Evolutionary conservation across 1,284 basidiomycete genomes (phyloP).

Genomic region (Neonothopanus nambi): DNA sequence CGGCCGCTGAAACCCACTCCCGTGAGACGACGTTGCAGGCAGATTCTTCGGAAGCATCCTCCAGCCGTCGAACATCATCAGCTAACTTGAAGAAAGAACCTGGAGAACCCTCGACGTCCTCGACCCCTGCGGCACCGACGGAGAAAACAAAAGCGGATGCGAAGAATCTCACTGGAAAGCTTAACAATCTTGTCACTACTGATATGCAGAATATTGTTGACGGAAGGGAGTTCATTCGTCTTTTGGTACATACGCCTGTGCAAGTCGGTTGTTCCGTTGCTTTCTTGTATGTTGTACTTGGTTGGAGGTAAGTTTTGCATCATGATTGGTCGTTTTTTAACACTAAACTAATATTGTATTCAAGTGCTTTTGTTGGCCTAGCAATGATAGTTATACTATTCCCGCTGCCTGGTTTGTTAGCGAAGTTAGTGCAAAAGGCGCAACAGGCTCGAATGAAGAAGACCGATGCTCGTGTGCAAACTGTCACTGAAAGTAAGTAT

Average conservation of each 20-base stretch:
- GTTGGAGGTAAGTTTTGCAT: constrained; percentile 38
- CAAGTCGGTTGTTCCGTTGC: constrained; percentile 37
- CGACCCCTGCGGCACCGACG: not conserved
- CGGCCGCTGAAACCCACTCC: not conserved
- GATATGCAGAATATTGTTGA: constrained; percentile 25
- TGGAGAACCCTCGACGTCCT: constrained; percentile 1
- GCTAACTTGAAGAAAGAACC: constrained; percentile 21
- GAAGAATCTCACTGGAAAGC: constrained; percentile 37
- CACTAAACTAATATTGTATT: not conserved
- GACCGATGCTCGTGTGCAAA: constrained; percentile 24
- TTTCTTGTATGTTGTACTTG: constrained; percentile 47
- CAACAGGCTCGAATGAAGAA: constrained; percentile 23
- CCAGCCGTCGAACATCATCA: constrained; percentile 29
- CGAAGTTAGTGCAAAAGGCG: constrained; percentile 20
- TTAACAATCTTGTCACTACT: constrained; percentile 37
- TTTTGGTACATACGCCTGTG: constrained; percentile 22
- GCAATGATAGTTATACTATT: constrained; percentile 46
- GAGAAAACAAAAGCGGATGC: constrained; percentile 8
- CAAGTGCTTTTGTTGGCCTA: constrained; percentile 53
- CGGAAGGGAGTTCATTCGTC: constrained; percentile 21
- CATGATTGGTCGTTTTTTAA: not conserved
- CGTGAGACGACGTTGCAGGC: constrained; percentile 1
- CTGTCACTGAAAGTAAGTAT: constrained; percentile 39
- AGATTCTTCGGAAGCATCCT: constrained; percentile 8
- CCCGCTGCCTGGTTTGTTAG: constrained; percentile 45